A percentile compares a stretch with the other conserved stretches of the same genome.
phyloP scores from a whole-genome alignment of 352 stramenopile species.

The Pythium phragmiticola region DNA sequence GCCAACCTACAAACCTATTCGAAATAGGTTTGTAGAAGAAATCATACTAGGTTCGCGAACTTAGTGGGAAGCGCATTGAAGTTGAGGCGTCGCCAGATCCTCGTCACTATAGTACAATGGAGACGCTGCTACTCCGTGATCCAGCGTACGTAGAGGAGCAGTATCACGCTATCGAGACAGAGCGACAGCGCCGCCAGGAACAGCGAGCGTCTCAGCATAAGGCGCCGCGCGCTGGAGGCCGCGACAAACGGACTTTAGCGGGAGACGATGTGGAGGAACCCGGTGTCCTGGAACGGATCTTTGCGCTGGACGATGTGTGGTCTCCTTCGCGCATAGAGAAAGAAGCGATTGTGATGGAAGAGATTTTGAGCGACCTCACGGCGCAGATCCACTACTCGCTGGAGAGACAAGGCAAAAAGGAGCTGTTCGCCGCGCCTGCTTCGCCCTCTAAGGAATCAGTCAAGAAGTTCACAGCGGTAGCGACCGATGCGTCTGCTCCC shows the following conservation, averaged over 20 bases:
- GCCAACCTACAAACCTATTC: conserved; percentile 18
- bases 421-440: background rate
- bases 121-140: conserved; percentile 53
- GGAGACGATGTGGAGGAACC: background rate
- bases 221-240: background rate
- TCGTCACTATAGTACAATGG: conserved; percentile 24
- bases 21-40: conserved; percentile 4
- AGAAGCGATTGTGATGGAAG: conserved; percentile 4
- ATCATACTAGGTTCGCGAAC: conserved; percentile 8
- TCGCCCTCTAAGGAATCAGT: background rate
- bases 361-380: background rate
- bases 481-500: background rate
- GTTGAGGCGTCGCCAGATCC: conserved; percentile 10
- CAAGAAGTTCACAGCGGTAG: background rate
- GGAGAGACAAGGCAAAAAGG: conserved; percentile 3
- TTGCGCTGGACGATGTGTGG: conserved; percentile 2
- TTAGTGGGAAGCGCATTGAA: conserved; percentile 21
- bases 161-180: conserved; percentile 39
- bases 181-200: conserved; percentile 6
- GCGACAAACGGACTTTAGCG: background rate
- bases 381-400: background rate
- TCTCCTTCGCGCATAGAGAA: background rate
- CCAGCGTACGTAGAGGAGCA: conserved; percentile 46
- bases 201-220: background rate
- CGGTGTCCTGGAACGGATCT: background rate